Percentiles rank a stretch among this genome's conserved stretches.
Evolutionary conservation across 352 stramenopile species (phyloP).

Genomic region (Pythium graminicola): DNA sequence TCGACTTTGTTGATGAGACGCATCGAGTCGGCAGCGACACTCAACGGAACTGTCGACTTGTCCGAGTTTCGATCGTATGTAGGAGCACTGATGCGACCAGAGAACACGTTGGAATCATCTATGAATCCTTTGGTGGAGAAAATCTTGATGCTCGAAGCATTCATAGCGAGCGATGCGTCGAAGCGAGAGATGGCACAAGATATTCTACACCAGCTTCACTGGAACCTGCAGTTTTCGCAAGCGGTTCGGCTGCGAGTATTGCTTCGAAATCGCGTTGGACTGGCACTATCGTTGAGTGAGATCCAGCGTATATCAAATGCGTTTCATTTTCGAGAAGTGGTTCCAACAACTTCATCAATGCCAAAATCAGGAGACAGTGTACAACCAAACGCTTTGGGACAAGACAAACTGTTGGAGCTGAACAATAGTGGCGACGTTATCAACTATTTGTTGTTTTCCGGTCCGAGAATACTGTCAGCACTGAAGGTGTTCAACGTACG

Average conservation of each 20-base stretch:
- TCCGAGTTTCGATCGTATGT: constrained; percentile 29
- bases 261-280: constrained; percentile 24
- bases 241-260: constrained; percentile 21
- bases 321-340: constrained; percentile 36
- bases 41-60: constrained; percentile 23
- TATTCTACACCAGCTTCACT: constrained; percentile 43
- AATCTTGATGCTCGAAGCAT: background rate
- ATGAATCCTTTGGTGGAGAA: background rate
- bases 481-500: constrained; percentile 31
- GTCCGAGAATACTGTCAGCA: constrained; percentile 13
- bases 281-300: constrained; percentile 26
- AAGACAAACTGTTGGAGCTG: constrained; percentile 31
- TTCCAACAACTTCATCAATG: constrained; percentile 1
- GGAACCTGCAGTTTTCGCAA: constrained; percentile 31
- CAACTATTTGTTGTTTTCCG: constrained; percentile 22
- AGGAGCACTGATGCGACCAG: background rate
- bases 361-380: background rate
- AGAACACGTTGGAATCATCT: background rate
- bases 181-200: constrained; percentile 15
- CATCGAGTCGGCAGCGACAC: constrained; percentile 20
- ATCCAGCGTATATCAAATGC: constrained; percentile 37
- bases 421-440: constrained; percentile 34
- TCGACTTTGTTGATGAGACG: constrained; percentile 42
- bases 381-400: background rate
- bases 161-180: background rate